Percentiles rank a stretch among this genome's conserved stretches.
Evolutionary conservation across 225 moss, liverwort and hornwort genomes (phyloP).

Genomic region (Asterella californica): DNA sequence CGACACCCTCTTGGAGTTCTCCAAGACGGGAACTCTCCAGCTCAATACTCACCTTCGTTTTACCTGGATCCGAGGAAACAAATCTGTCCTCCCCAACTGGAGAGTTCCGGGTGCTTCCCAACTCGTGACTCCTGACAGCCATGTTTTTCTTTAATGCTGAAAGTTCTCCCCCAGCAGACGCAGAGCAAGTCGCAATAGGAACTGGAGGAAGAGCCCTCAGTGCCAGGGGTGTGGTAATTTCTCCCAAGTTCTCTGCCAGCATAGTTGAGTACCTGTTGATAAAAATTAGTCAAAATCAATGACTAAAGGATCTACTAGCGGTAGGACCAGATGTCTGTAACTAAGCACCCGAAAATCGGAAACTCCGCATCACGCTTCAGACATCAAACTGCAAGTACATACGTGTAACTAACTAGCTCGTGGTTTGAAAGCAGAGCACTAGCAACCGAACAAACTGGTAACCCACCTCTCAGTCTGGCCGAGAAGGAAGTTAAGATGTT

Average conservation of each 20-base stretch:
- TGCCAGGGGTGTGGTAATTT: slow-evolving; percentile 32
- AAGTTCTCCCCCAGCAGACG: slow-evolving; percentile 18
- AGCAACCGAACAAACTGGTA: neutral
- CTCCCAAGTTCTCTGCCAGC: slow-evolving; percentile 88
- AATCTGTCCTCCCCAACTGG: neutral
- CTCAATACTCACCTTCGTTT: neutral
- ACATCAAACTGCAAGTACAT: neutral
- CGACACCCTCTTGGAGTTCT: slow-evolving; percentile 10
- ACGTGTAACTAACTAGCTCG: neutral
- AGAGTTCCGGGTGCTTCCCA: neutral
- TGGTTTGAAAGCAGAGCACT: neutral
- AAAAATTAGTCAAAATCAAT: slow-evolving; percentile 18
- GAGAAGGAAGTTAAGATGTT: slow-evolving; percentile 92
- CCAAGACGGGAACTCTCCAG: neutral
- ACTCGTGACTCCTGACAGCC: neutral
- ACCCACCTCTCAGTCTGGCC: slow-evolving; percentile 92
- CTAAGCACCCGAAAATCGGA: neutral
- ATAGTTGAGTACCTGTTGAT: slow-evolving; percentile 89
- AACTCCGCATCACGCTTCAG: neutral
- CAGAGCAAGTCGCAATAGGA: slow-evolving; percentile 22
- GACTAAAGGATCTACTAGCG: neutral
- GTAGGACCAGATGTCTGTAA: neutral
- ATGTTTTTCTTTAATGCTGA: neutral
- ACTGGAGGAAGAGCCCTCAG: slow-evolving; percentile 41
- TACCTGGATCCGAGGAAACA: neutral